Conservation (phyloP, 257 asterid species). For the Nicotiana noctiflora region DNA sequence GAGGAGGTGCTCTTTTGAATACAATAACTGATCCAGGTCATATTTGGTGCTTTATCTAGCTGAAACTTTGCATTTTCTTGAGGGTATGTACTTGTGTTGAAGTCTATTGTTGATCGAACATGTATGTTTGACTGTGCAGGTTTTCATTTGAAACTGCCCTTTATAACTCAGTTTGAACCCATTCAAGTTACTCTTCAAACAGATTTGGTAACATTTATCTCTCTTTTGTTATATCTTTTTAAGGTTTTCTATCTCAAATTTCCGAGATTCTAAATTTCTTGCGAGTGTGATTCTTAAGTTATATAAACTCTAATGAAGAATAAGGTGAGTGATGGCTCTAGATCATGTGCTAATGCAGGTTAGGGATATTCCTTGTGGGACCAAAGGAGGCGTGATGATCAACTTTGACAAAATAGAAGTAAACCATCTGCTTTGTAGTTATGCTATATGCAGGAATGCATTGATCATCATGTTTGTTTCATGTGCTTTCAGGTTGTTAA, state of each 20-base stretch:
- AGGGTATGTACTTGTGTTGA: not conserved
- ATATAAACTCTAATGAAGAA: conserved; percentile 1
- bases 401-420: conserved; percentile 94
- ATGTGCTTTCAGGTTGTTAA: conserved; percentile 70
- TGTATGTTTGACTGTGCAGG: conserved; percentile 35
- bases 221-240: not conserved
- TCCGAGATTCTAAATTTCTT: not conserved
- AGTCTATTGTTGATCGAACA: conserved; percentile 16
- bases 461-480: not conserved
- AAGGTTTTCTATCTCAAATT: not conserved
- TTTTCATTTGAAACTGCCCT: conserved; percentile 81
- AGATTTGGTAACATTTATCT: conserved; percentile 58
- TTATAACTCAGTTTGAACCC: conserved; percentile 89
- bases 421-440: conserved; percentile 5
- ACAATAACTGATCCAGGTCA: conserved; percentile 81
- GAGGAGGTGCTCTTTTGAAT: conserved; percentile 94
- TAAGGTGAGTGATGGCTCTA: not conserved
- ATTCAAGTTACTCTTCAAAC: conserved; percentile 98
- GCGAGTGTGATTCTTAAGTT: not conserved
- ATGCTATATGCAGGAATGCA: not conserved
- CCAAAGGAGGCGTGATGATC: conserved; percentile 98
- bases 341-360: conserved; percentile 47
- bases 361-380: conserved; percentile 97
- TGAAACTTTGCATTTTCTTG: not conserved
- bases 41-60: not conserved